These are phyloP conservation scores for Hypoxylon rubiginosum DNA, from an alignment of 2,329 filamentous ascomycete species.

Conservation along the genomic window DNA sequence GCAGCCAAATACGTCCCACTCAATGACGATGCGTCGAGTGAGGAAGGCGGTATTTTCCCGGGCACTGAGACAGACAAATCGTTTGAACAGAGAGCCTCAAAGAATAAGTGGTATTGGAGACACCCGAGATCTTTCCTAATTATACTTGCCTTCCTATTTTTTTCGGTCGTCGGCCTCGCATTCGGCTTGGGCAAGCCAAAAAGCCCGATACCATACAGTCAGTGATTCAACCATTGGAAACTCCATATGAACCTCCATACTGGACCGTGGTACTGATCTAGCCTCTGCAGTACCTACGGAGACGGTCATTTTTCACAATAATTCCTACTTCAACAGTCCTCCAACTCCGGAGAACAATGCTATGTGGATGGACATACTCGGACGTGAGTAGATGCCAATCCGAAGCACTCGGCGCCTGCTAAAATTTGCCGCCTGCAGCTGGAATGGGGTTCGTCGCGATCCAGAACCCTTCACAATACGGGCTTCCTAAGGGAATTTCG, in stretches of 20 bases:
- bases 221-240: not conserved
- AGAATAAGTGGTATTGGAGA: not conserved
- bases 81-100: not conserved
- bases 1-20: not conserved
- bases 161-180: not conserved
- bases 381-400: slow-evolving; percentile 1
- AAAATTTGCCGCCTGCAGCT: not conserved
- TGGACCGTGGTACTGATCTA: not conserved
- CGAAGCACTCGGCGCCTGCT: not conserved
- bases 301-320: not conserved
- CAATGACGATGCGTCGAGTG: not conserved
- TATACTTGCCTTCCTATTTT: not conserved
- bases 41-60: not conserved
- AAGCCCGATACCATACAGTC: not conserved
- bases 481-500: not conserved
- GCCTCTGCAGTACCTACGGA: not conserved
- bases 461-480: not conserved
- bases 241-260: not conserved
- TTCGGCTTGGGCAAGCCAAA: not conserved
- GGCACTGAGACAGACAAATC: not conserved
- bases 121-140: not conserved
- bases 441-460: not conserved
- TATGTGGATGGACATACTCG: not conserved
- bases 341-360: not conserved
- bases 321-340: not conserved